Base-by-base conservation (phyloP, 2,329 filamentous ascomycete species). In the Aspergillus flavus region DNA sequence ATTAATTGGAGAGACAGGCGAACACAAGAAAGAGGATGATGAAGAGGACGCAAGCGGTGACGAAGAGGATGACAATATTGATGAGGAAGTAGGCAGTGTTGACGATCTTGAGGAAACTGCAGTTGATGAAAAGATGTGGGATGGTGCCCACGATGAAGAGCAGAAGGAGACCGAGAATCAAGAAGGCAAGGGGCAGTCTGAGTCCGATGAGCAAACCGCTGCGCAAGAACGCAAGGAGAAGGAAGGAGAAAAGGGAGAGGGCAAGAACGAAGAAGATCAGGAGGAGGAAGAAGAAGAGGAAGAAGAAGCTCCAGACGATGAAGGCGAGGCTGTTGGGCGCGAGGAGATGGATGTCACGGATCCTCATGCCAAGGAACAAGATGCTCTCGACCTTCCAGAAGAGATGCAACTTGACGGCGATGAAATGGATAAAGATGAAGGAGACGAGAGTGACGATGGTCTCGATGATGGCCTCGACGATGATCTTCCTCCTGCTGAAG, bases 121-220 rank as follows among this genome's bases (percentile, higher is more conserved):
- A 23, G 91, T 98, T 1, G 96, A 99, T 75, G 96, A 99, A 81
- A 99, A 98, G 83, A 93, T 98, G 86, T 99, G 95, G 95, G 94
- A 99, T 78, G 94, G 93, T 45, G 89, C 89, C 53, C 80, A 81
- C 43, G 89, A 92, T 50, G 85, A 90, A 55, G 86, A 94, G 52
- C 79, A 83, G 61, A 82, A 82, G 62, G 88, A 94, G 55, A 89
- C 91, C 1, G 91, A 94, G 55, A 95, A 95, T 69, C 91, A 97
- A 79, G 69, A 86, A 79, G 68, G 83, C 70, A 78, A 84, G 79
- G 81, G 85, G 53, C 72, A 76, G 12, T 77, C 82, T 14, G 79
- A 85, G 48, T 75, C 82, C 28, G 79, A 92, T 63, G 82, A 91
- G 23, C 89, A 92, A 71, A 77, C 80, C 10, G 79, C 82, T 23